Evolutionary conservation across 345 rosid species (phyloP), one percentile per base, ranked within the genome.

Genomic region (Populus nigra): DNA sequence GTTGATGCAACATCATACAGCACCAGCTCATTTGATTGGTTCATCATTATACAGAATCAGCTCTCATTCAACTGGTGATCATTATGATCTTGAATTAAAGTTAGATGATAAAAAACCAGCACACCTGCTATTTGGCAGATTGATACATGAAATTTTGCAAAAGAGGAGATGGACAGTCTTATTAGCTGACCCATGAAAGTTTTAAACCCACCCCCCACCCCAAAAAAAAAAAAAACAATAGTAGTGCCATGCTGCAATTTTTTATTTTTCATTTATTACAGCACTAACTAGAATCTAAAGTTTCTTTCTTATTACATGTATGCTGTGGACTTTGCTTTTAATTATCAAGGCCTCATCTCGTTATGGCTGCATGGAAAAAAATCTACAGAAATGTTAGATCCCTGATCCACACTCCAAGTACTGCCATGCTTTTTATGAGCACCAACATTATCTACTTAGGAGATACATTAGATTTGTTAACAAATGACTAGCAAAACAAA

Each of bases 401-500:
- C 36, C 38, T 12, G 8, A 25, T 50, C 23, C 8, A 22, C 8
- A 62, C 43, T 57, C 39, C 38, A 25, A 36, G 29, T 17, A 49
- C 9, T 33, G 55, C 33, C 45, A 62, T 72, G 41, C 38, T 35
- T 63, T 29, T 50, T 35, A 13, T 45, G 36, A 71, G 5, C 7
- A 13, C n/a, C 35, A 7, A 8, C 38, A 65, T 17, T 38, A 72
- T 50, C 31, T 20, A 65, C 36, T 47, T 25, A 8, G 25, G 5
- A 77, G 17, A 25, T 36, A 50, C 11, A 43, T 13, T 9, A 59
- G 2, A 25, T 72, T n/a, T 36, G 3, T 73, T 27, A 68, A 7
- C 82, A 33, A 15, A 23, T 50, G 69, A 78, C n/a, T 12, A 65
- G 50, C 36, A 57, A 57, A 47, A 59, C 55, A 36, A 69, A 80